Evolutionary conservation across 1,139 yeast species (phyloP).

Genomic region (Geotrichum fermentans): DNA sequence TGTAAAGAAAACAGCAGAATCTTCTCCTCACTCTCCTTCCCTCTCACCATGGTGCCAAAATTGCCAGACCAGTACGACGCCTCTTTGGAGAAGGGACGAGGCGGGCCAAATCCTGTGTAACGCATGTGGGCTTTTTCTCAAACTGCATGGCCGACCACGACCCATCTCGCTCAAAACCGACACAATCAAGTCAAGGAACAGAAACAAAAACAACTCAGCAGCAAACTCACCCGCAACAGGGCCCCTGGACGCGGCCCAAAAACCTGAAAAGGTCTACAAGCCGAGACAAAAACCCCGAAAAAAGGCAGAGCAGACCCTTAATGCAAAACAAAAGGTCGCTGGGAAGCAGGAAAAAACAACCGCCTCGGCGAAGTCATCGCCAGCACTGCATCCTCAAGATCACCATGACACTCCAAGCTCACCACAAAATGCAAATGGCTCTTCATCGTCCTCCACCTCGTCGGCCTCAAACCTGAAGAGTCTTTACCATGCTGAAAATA

Average conservation of each 20-base stretch:
- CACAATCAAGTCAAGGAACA: constrained; percentile 82
- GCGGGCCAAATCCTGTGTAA: constrained; percentile 89
- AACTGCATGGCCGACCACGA: constrained; percentile 86
- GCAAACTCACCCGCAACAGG: constrained; percentile 3
- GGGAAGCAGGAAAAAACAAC: constrained; percentile 5
- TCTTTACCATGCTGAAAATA: neutral
- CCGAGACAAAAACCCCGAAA: neutral
- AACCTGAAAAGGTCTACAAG: constrained; percentile 5
- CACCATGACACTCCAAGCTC: neutral
- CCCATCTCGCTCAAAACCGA: constrained; percentile 89
- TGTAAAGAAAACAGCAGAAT: neutral
- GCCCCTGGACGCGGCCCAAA: constrained; percentile 6
- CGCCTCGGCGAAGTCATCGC: constrained; percentile 1
- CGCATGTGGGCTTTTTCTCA: constrained; percentile 89
- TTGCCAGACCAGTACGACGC: constrained; percentile 88
- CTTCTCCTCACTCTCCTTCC: constrained; percentile 3
- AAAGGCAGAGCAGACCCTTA: constrained; percentile 10
- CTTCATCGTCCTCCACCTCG: neutral
- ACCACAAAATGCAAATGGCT: too few species aligned
- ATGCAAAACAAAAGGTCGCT: constrained; percentile 3
- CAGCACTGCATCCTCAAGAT: neutral
- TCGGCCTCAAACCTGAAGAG: neutral
- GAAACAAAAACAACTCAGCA: constrained; percentile 52
- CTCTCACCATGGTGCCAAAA: constrained; percentile 56
- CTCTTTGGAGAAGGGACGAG: constrained; percentile 92